A percentile compares a stretch with the other conserved stretches of the same genome.
phyloP scores from a whole-genome alignment of 2,329 filamentous ascomycete genomes.

The Dactylellina cionopaga region DNA sequence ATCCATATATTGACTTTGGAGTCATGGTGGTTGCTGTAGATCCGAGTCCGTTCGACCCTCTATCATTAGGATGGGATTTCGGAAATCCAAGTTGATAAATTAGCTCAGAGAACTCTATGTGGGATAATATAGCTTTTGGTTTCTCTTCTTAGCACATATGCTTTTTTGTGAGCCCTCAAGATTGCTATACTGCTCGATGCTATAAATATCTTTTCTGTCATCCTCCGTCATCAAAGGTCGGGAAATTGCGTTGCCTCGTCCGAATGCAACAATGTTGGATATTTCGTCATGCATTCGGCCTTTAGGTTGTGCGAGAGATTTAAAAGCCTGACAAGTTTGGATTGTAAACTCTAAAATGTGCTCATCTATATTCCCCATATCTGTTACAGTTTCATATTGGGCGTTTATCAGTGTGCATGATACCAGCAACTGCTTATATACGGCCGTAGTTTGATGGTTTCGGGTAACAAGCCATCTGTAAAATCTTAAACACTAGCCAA shows the following conservation, averaged over 20 bases:
- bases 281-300: slow-evolving; percentile 28
- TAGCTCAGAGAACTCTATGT: slow-evolving; percentile 8
- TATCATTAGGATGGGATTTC: too few relatives aligned
- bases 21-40: neutral
- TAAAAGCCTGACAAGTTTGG: neutral
- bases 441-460: too few relatives aligned
- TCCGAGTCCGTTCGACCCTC: neutral
- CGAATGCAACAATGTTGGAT: slow-evolving; percentile 50
- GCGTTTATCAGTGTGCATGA: slow-evolving; percentile 25
- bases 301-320: slow-evolving; percentile 18
- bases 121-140: neutral
- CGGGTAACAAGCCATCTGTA: too few relatives aligned
- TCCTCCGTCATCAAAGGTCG: neutral
- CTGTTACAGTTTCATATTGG: slow-evolving; percentile 5
- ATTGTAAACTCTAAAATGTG: slow-evolving; percentile 22
- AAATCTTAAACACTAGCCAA: too few relatives aligned
- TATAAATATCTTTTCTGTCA: neutral
- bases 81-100: slow-evolving; percentile 8
- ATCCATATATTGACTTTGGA: neutral
- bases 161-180: too few relatives aligned
- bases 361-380: neutral
- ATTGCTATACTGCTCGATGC: too few relatives aligned
- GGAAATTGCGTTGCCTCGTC: slow-evolving; percentile 20
- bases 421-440: too few relatives aligned
- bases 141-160: neutral